Conservation (phyloP, 2,329 filamentous ascomycete genomes). For the Aureobasidium melanogenum region DNA sequence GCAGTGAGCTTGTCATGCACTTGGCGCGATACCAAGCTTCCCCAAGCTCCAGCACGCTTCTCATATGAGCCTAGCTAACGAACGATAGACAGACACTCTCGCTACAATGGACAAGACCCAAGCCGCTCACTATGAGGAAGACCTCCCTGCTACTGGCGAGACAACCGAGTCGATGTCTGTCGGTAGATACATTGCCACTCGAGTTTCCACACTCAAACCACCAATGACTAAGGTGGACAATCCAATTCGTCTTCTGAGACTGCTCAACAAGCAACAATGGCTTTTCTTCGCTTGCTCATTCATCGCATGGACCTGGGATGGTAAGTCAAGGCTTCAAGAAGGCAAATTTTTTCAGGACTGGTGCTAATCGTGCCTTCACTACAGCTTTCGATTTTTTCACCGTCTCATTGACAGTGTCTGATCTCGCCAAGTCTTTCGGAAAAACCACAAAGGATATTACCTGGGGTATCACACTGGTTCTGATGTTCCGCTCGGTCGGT, state of each 20-base stretch:
- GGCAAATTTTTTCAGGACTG: no score
- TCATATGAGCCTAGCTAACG: background rate
- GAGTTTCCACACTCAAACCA: conserved; percentile 46
- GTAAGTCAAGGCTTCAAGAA: background rate
- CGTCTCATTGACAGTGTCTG: conserved; percentile 43
- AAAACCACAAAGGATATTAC: conserved; percentile 47
- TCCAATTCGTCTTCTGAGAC: conserved; percentile 38
- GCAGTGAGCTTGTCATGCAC: background rate
- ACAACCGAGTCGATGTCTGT: conserved; percentile 26
- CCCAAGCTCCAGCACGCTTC: background rate
- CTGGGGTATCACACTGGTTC: conserved; percentile 41
- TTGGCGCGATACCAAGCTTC: background rate
- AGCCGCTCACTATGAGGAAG: conserved; percentile 1
- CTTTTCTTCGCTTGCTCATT: conserved; percentile 39
- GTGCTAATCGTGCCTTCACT: background rate
- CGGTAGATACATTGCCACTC: conserved; percentile 44
- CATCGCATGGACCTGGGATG: conserved; percentile 24
- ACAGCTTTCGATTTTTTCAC: conserved; percentile 33
- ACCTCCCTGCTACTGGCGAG: conserved; percentile 14
- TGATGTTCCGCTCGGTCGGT: conserved; percentile 27
- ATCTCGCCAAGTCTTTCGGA: conserved; percentile 43
- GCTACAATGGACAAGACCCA: conserved; percentile 4
- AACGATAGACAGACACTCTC: background rate
- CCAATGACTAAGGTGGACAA: conserved; percentile 44
- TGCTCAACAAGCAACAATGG: conserved; percentile 47